A percentile compares a stretch with the other conserved stretches of the same genome.
Conservation (phyloP, 495 filamentous ascomycete genomes). For the Collariella sp. region DNA sequence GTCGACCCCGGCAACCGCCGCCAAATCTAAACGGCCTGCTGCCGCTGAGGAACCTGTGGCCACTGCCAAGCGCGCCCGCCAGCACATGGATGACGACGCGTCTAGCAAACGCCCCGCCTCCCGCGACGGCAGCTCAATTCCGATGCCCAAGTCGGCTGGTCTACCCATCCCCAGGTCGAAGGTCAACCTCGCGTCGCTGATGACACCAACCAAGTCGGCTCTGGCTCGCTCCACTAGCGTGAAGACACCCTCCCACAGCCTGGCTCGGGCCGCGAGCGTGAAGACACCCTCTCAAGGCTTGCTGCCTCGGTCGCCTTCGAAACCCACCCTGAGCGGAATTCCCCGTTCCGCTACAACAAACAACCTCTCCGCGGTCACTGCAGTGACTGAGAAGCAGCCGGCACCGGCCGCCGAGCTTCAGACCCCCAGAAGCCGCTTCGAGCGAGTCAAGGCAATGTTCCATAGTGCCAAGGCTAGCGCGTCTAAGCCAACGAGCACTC, state of each 20-base stretch:
- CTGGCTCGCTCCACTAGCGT: constrained; percentile 57
- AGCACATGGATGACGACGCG: constrained; percentile 48
- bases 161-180: constrained; percentile 33
- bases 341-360: constrained; percentile 33
- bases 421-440: constrained; percentile 36
- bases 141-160: constrained; percentile 35
- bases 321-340: constrained; percentile 26
- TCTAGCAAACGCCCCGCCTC: constrained; percentile 47
- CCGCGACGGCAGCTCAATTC: constrained; percentile 39
- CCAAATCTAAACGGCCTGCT: constrained; percentile 23
- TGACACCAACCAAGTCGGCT: constrained; percentile 77
- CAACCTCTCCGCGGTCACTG: constrained; percentile 15
- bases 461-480: constrained; percentile 32
- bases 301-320: constrained; percentile 30
- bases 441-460: constrained; percentile 44
- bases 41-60: constrained; percentile 26
- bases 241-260: constrained; percentile 44
- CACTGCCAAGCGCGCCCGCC: constrained; percentile 58
- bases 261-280: constrained; percentile 56
- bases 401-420: constrained; percentile 21
- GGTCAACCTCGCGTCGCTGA: constrained; percentile 44
- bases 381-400: constrained; percentile 13
- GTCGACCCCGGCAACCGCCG: constrained; percentile 26
- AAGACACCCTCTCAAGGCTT: constrained; percentile 40
- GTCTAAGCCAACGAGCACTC: constrained; percentile 31